Base-by-base conservation (phyloP, 768 basidiomycete genomes). In the Harrya chromipes region DNA sequence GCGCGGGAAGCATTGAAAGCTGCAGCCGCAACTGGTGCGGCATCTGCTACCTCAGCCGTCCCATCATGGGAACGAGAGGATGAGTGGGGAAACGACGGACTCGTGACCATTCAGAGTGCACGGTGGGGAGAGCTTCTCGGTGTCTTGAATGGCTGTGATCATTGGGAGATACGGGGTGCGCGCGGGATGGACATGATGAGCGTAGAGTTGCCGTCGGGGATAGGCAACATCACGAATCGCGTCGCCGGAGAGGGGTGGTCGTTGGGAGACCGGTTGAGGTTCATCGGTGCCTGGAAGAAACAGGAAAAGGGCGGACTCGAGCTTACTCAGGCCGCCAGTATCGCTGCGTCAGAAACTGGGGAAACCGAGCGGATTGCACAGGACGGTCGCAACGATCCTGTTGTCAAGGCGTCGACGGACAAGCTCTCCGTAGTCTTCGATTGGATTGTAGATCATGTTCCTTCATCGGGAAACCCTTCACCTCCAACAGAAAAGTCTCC, bases 81-180 rank as follows among this genome's bases (percentile, higher is more conserved):
- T 16, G 73, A 80, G 42, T 84, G 84, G 80, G 94, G 93, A 0
- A 94, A 97, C 64, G 94, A 97, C 60, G 93, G 92, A 0, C 75
- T 97, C 31, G 94, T 98, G 14, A 87, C 87, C 14, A 77, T 99
- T n/a, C 83, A 89, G 56, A 90, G 87, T 59, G 92, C 97, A 6
- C 83, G 84, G 56, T 98, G 95, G 94, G 97, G 97, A 16, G 90
- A 97, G 62, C 97, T 94, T 66, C 71, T 99, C 27, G 97, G 97
- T 4, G 81, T 82, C 16, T 74, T 98, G 61, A 88, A 95, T 55
- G 87, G 85, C 2, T 87, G 85, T 58, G 94, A 99, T 73, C 97
- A 99, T 62, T 99, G 97, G 97, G 88, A 95, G 59, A 80, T 97
- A 65, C 73, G 97, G 53, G 97, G 95, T 0, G 85, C 90, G 19